Evolutionary conservation across 768 basidiomycete genomes (phyloP).

Genomic region (Calocybe indica): DNA sequence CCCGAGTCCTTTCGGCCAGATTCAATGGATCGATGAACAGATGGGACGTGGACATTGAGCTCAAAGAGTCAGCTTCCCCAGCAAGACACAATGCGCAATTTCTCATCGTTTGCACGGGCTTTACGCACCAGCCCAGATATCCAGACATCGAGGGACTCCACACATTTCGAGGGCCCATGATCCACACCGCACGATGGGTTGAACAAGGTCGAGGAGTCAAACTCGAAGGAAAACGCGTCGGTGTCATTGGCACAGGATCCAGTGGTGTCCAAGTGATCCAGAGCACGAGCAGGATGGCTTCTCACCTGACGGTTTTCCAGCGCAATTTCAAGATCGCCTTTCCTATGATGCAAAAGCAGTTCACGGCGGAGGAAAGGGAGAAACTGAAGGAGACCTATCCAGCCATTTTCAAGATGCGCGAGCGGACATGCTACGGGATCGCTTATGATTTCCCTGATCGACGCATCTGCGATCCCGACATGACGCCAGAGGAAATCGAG

Average conservation of each 20-base stretch:
- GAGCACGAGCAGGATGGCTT: background rate
- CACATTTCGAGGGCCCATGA: constrained; percentile 7
- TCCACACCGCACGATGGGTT: constrained; percentile 12
- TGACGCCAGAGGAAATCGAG: constrained; percentile 9
- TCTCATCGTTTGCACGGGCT: constrained; percentile 9
- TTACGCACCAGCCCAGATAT: constrained; percentile 6
- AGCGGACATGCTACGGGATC: background rate
- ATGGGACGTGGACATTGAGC: constrained; percentile 9
- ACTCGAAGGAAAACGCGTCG: constrained; percentile 11
- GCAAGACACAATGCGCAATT: constrained; percentile 3
- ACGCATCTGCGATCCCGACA: background rate
- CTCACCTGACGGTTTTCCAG: background rate
- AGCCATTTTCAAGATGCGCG: background rate
- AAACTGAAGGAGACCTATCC: background rate
- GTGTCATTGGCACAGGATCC: constrained; percentile 13
- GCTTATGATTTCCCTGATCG: background rate
- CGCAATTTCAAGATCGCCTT: background rate
- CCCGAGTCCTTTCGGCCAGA: constrained; percentile 8
- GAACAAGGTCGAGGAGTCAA: constrained; percentile 2
- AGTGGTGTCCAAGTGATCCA: constrained; percentile 7
- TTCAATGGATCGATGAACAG: constrained; percentile 4
- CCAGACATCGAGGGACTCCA: constrained; percentile 9
- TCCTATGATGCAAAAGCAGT: background rate
- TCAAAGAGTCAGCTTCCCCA: constrained; percentile 5
- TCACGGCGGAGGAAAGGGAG: background rate